A percentile compares a stretch with the other conserved stretches of the same genome.
Conservation (phyloP, 352 stramenopile species). For the Globisporangium sylvaticum region DNA sequence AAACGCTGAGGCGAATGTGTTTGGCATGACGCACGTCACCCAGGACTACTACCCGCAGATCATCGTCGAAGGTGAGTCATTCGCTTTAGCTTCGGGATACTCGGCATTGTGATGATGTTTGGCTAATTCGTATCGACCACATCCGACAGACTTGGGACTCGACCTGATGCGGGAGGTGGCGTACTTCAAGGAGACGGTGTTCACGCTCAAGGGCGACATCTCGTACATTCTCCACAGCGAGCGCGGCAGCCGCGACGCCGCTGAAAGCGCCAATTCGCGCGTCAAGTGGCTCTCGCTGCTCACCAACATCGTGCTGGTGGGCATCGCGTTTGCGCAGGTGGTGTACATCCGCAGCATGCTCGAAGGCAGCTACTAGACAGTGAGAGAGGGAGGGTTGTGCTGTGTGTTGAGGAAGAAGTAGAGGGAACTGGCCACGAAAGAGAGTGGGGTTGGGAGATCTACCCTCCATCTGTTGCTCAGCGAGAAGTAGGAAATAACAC, state of each 20-base stretch:
- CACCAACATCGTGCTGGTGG: constrained; percentile 73
- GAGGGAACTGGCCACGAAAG: not conserved
- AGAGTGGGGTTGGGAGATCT: not conserved
- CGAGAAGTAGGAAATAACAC: not conserved
- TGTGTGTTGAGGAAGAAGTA: not conserved
- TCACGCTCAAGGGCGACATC: constrained; percentile 72
- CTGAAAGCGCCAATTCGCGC: constrained; percentile 72
- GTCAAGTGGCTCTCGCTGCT: constrained; percentile 82
- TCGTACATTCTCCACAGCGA: constrained; percentile 80
- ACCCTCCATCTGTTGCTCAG: not conserved
- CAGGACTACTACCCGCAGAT: constrained; percentile 77
- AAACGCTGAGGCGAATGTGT: constrained; percentile 49
- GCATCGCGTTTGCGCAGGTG: constrained; percentile 76
- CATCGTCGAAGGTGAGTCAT: constrained; percentile 67
- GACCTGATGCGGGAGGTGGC: constrained; percentile 81
- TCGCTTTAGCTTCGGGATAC: no score
- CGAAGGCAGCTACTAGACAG: constrained; percentile 59
- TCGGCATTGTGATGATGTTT: no score
- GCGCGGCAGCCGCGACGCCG: constrained; percentile 66
- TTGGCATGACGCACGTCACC: constrained; percentile 51
- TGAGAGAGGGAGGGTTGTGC: not conserved
- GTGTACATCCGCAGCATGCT: constrained; percentile 84
- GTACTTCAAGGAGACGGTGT: constrained; percentile 77
- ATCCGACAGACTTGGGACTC: constrained; percentile 52
- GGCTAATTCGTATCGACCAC: no score